A percentile compares a stretch with the other conserved stretches of the same genome.
phyloP scores from a whole-genome alignment of 768 basidiomycete genomes.

The Hygrophorus pudorinus region DNA sequence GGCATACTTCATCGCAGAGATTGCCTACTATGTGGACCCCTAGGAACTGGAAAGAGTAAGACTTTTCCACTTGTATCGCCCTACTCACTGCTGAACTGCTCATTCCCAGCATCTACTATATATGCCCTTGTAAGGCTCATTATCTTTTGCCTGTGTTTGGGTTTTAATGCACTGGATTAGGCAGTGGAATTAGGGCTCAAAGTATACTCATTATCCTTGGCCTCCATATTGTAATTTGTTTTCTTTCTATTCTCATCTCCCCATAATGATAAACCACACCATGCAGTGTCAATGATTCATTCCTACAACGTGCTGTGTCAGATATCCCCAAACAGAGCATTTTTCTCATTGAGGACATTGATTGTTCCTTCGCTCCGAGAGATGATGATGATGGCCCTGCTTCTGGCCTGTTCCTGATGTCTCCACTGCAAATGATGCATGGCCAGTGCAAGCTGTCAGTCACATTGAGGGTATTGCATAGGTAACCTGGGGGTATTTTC shows the following conservation, averaged over 20 bases:
- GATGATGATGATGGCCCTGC: constrained; percentile 26
- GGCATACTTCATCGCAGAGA: constrained; percentile 52
- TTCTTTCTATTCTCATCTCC: neutral
- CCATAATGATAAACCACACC: neutral
- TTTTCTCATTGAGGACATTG: constrained; percentile 51
- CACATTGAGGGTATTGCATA: too few species aligned
- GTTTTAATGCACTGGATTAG: constrained; percentile 12
- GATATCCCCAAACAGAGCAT: constrained; percentile 43
- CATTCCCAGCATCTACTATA: constrained; percentile 39
- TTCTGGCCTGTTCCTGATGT: neutral
- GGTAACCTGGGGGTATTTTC: too few species aligned
- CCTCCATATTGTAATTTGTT: constrained; percentile 32
- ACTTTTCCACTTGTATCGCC: constrained; percentile 4
- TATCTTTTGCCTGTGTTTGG: neutral
- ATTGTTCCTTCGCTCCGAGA: constrained; percentile 45
- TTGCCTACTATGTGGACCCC: constrained; percentile 47
- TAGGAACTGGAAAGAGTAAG: constrained; percentile 55
- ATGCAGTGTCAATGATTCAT: constrained; percentile 37
- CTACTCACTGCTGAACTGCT: constrained; percentile 21
- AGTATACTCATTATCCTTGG: constrained; percentile 57
- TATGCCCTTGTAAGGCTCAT: constrained; percentile 33
- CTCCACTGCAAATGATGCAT: constrained; percentile 8
- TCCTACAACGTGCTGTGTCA: constrained; percentile 34
- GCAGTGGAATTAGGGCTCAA: constrained; percentile 70
- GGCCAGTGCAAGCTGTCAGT: constrained; percentile 22